These are phyloP conservation scores for Elongisporangium anandrum DNA, from an alignment of 352 stramenopile genomes.

Conservation along the genomic window DNA sequence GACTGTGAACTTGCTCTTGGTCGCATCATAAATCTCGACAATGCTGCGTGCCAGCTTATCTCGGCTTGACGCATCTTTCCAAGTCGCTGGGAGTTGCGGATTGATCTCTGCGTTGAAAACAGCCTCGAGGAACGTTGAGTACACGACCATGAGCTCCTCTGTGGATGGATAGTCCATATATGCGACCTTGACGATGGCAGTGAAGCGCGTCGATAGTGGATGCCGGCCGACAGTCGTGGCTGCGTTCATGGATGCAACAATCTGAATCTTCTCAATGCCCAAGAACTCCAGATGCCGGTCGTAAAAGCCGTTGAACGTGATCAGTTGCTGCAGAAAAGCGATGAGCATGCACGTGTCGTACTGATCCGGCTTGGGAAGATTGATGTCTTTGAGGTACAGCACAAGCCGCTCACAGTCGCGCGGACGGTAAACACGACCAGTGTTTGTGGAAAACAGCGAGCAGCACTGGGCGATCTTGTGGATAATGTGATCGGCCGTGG, in stretches of 20 bases:
- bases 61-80: conserved; percentile 50
- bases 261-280: conserved; percentile 90
- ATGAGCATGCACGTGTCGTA: conserved; percentile 97
- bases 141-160: conserved; percentile 88
- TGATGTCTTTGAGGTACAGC: conserved; percentile 96
- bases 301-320: conserved; percentile 96
- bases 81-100: conserved; percentile 32
- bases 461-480: conserved; percentile 94
- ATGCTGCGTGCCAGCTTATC: conserved; percentile 85
- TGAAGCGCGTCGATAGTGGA: conserved; percentile 91
- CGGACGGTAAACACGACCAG: conserved; percentile 91
- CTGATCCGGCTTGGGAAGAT: conserved; percentile 92
- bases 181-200: conserved; percentile 90
- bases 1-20: conserved; percentile 89
- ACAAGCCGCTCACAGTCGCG: conserved; percentile 91
- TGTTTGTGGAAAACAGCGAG: conserved; percentile 88
- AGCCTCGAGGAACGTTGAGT: conserved; percentile 85
- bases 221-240: conserved; percentile 91
- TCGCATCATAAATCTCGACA: conserved; percentile 89
- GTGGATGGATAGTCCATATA: conserved; percentile 92
- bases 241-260: conserved; percentile 94
- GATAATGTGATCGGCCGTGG: conserved; percentile 92
- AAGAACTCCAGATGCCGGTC: conserved; percentile 94
- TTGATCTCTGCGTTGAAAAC: conserved; percentile 49
- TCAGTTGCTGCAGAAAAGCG: conserved; percentile 93